Evolutionary conservation across 2,329 filamentous ascomycete genomes (phyloP), one percentile per base, ranked within the genome.

Genomic region (Elsinoe fawcettii): DNA sequence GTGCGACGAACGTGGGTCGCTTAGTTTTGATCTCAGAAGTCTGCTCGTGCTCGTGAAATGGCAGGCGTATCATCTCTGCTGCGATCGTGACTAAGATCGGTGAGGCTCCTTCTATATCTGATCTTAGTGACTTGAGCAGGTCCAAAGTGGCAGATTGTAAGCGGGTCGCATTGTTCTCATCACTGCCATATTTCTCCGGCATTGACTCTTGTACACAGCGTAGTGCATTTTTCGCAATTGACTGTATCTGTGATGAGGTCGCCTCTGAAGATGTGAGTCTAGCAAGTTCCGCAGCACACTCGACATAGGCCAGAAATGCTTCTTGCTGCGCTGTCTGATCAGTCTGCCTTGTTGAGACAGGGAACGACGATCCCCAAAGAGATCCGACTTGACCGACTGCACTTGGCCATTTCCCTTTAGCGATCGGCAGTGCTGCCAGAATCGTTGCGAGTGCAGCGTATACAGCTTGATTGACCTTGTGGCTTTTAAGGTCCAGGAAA

Each of bases 261-360:
- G 96, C 74, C 14, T 82, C 79, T 6, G 77, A 72, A 58, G 85
- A 79, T 49, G 90, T 82, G 4, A 96, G 79, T 0, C 83, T 80
- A 66, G 96, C 95, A 1, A 97, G 78, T 63, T 93, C 85, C 57
- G 83, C 77, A 39, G 93, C 80, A 1, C 87, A 80, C 20, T 84
- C 80, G 1, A 93, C 81, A 72, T 96, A 96, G n/a, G 90, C 87
- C 27, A 88, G 74, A n/a, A 92, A 80, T 9, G 88, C 90, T 58
- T 85, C 85, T 67, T 96, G 89, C 63, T 93, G 95, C 11, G 66
- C 67, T 14, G 58, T 56, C 20, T 62, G 59, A 14, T 60, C 59
- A 16, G 44, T 47, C 6, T 43, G 23, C 23, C 63, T 60, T 25
- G 60, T 51, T 1, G 59, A 55, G 23, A 54, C 54, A 2, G 69